Evolutionary conservation across 2,329 filamentous ascomycete genomes (phyloP).

Genomic region (Xylariaceae sp.): DNA sequence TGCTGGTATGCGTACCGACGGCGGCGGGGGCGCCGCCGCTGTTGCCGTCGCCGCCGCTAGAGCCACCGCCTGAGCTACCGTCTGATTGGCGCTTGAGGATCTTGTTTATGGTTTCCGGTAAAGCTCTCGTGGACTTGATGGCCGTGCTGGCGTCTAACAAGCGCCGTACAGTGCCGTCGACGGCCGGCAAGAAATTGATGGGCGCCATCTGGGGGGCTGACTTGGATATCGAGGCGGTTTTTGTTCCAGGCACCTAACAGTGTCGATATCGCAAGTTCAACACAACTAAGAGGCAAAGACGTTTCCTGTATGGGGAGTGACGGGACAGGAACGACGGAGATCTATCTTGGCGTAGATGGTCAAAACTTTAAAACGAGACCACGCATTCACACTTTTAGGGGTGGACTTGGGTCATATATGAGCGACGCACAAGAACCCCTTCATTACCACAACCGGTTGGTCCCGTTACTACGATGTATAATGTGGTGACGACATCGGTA

Average conservation of each 20-base stretch:
- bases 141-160: slow-evolving; percentile 10
- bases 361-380: too few relatives aligned
- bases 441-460: background rate
- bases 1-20: slow-evolving; percentile 12
- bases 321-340: too few relatives aligned
- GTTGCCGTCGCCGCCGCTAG: slow-evolving; percentile 25
- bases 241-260: background rate
- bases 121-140: slow-evolving; percentile 20
- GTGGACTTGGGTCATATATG: background rate
- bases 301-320: too few relatives aligned
- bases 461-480: slow-evolving; percentile 1
- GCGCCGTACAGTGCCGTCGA: slow-evolving; percentile 7
- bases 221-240: background rate
- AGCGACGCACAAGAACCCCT: background rate
- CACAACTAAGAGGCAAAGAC: too few relatives aligned
- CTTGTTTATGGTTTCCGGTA: slow-evolving; percentile 20
- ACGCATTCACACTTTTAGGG: too few relatives aligned
- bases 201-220: slow-evolving; percentile 19
- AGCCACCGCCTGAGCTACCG: slow-evolving; percentile 8
- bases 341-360: background rate
- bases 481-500: slow-evolving; percentile 13
- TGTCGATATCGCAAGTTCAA: too few relatives aligned
- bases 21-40: slow-evolving; percentile 11
- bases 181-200: slow-evolving; percentile 5
- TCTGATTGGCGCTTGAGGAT: slow-evolving; percentile 21